Evolutionary conservation across 2,329 filamentous ascomycete species (phyloP).

Genomic region (Sphaerulina musiva): DNA sequence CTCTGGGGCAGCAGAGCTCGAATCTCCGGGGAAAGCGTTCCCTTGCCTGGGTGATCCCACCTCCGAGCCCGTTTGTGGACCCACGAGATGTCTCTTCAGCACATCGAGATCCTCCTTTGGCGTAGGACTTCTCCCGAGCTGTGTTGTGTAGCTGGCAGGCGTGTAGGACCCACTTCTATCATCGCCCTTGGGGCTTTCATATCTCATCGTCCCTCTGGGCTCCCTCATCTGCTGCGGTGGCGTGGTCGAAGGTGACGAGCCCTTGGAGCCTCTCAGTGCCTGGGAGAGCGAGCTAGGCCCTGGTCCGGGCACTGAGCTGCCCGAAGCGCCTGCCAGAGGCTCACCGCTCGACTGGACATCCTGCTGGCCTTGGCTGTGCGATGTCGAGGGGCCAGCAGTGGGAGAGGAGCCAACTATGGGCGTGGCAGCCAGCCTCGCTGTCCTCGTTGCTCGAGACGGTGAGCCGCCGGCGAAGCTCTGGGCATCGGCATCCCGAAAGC

Average conservation of each 20-base stretch:
- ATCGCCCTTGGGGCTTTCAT: conserved; percentile 42
- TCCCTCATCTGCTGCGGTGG: conserved; percentile 50
- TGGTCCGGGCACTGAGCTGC: conserved; percentile 61
- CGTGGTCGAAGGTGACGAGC: conserved; percentile 62
- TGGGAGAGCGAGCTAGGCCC: conserved; percentile 83
- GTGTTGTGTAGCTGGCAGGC: conserved; percentile 48
- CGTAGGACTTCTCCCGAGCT: conserved; percentile 45
- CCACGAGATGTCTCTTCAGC: conserved; percentile 79
- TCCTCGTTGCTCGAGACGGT: conserved; percentile 42
- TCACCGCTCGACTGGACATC: conserved; percentile 52
- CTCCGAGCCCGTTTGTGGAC: conserved; percentile 48
- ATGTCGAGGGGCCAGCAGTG: conserved; percentile 13
- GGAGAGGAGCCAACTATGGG: conserved; percentile 26
- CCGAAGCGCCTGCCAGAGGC: conserved; percentile 55
- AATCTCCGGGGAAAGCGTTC: conserved; percentile 25
- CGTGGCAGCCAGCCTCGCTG: conserved; percentile 27
- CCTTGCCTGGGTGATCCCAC: conserved; percentile 27
- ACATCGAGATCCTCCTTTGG: conserved; percentile 86
- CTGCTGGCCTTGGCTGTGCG: conserved; percentile 19
- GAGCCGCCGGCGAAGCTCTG: conserved; percentile 28
- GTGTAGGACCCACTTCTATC: conserved; percentile 77
- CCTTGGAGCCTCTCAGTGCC: conserved; percentile 70
- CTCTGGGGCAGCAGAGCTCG: conserved; percentile 45
- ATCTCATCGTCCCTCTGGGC: conserved; percentile 43
- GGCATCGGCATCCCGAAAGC: conserved; percentile 16